A percentile compares a stretch with the other conserved stretches of the same genome.
Evolutionary conservation across 768 basidiomycete genomes (phyloP).

Genomic region (Agaricus sinodeliciosus): DNA sequence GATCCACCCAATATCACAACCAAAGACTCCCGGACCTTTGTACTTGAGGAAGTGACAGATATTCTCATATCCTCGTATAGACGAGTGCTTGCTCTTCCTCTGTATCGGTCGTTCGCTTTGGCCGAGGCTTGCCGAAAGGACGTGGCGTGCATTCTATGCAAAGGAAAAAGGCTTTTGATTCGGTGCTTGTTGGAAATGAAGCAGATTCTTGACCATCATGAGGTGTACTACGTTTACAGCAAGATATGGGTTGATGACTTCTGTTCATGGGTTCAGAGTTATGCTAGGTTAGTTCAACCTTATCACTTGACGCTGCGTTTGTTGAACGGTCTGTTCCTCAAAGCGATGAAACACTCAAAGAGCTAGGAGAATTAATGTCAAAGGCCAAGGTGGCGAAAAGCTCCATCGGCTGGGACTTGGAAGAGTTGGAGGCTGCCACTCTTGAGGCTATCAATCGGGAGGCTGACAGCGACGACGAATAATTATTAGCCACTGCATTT

Average conservation of each 20-base stretch:
- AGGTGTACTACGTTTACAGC: constrained; percentile 84
- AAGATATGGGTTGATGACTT: constrained; percentile 86
- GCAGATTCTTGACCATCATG: constrained; percentile 70
- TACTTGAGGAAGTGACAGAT: constrained; percentile 38
- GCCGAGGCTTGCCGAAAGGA: constrained; percentile 65
- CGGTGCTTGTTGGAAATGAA: constrained; percentile 70
- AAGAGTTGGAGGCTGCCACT: constrained; percentile 55
- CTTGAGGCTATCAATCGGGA: constrained; percentile 28
- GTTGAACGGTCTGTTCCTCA: constrained; percentile 1
- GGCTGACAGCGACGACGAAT: constrained; percentile 71
- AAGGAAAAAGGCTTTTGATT: constrained; percentile 55
- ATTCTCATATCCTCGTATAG: constrained; percentile 62
- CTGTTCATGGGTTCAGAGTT: constrained; percentile 71
- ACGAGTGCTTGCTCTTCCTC: constrained; percentile 67
- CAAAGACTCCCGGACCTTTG: constrained; percentile 24
- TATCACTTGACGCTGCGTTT: background rate
- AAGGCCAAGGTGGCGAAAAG: constrained; percentile 41
- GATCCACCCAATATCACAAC: constrained; percentile 36
- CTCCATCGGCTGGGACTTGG: constrained; percentile 65
- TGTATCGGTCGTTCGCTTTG: constrained; percentile 73
- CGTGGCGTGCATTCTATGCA: constrained; percentile 46
- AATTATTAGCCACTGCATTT: background rate
- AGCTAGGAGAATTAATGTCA: constrained; percentile 37
- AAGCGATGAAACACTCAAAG: constrained; percentile 53
- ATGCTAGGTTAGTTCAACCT: constrained; percentile 50